Percentiles rank a stretch among this genome's conserved stretches.
These are phyloP conservation scores for Trichosporon inkin DNA, from an alignment of 1,284 basidiomycete genomes.

Conservation along the genomic window DNA sequence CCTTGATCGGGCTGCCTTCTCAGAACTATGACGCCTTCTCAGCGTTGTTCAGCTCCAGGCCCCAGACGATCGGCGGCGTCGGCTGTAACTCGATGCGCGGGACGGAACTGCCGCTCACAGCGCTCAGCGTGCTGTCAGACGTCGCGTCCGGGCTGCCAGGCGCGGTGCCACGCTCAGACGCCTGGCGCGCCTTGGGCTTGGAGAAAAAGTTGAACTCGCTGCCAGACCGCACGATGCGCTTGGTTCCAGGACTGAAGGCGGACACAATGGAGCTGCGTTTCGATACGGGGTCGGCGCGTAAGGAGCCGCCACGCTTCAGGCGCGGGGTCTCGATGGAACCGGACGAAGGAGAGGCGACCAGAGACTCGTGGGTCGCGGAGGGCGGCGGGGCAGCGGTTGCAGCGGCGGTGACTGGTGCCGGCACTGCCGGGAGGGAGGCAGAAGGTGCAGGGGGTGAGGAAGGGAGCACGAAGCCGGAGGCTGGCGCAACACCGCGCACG, in stretches of 20 bases:
- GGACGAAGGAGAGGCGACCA: background rate
- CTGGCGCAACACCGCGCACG: conserved; percentile 10
- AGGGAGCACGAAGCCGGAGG: background rate
- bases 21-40: background rate
- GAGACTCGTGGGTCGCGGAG: conserved; percentile 5
- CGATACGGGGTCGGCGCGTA: conserved; percentile 3
- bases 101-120: conserved; percentile 1
- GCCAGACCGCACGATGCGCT: conserved; percentile 10
- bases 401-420: too few species aligned
- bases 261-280: conserved; percentile 2
- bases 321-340: background rate
- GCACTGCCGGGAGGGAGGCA: too few species aligned
- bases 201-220: conserved; percentile 17
- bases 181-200: conserved; percentile 13
- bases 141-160: background rate
- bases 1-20: too few species aligned
- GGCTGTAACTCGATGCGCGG: conserved; percentile 30
- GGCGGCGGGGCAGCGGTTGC: background rate
- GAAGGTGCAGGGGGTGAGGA: conserved; percentile 1
- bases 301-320: background rate
- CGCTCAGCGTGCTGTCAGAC: background rate
- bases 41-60: conserved; percentile 9
- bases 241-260: conserved; percentile 11
- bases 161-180: background rate
- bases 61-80: conserved; percentile 31